Percentiles rank a stretch among this genome's conserved stretches.
These are phyloP conservation scores for Tripterygium wilfordii DNA, from an alignment of 177 flowering plant species.

Conservation along the genomic window DNA sequence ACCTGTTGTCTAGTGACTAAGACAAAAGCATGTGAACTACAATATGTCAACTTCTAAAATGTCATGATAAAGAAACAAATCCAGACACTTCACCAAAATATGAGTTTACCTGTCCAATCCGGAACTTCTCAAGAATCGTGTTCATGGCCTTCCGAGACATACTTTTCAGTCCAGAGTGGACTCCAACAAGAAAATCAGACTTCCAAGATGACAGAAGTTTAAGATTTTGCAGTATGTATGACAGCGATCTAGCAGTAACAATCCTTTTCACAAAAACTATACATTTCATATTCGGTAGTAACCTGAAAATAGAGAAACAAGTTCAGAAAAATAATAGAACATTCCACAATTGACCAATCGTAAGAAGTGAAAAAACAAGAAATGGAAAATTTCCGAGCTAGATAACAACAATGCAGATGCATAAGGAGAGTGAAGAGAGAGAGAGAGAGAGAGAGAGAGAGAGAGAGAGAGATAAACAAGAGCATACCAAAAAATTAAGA, in stretches of 20 bases:
- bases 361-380: too few relatives aligned
- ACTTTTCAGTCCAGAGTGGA: constrained; percentile 59
- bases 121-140: constrained; percentile 64
- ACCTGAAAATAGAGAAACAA: constrained; percentile 48
- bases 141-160: constrained; percentile 73
- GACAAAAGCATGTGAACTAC: too few relatives aligned
- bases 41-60: too few relatives aligned
- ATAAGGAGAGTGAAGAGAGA: too few relatives aligned
- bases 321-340: constrained; percentile 1
- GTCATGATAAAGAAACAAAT: too few relatives aligned
- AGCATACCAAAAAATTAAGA: too few relatives aligned
- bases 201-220: constrained; percentile 59
- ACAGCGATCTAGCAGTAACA: constrained; percentile 69
- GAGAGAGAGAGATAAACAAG: too few relatives aligned
- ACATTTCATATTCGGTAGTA: constrained; percentile 70
- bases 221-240: constrained; percentile 53
- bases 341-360: too few relatives aligned
- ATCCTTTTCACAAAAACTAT: constrained; percentile 91
- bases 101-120: constrained; percentile 70
- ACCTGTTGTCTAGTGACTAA: too few relatives aligned
- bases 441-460: too few relatives aligned
- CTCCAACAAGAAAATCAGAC: constrained; percentile 79
- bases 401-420: too few relatives aligned
- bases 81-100: constrained; percentile 1
- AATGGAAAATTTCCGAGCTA: too few relatives aligned